Base-by-base conservation (phyloP, 768 basidiomycete species). In the Lentinula guzmanii region DNA sequence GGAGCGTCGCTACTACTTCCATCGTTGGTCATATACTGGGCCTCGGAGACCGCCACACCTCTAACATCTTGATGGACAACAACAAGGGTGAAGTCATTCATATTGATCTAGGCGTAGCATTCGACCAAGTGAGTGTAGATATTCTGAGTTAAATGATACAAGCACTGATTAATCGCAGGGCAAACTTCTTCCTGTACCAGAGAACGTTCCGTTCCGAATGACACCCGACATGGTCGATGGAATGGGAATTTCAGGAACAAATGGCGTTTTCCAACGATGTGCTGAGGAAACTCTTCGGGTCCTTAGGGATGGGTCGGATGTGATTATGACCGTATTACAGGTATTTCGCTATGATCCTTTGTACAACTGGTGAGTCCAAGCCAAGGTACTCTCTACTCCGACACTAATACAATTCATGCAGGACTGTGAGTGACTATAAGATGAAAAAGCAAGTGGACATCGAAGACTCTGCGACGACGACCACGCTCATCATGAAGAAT, bases 291-390 rank as follows among this genome's bases (percentile, higher is more conserved):
- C 95, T 0, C 74, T 99, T 6, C 86, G 95, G 11, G 96, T 99
- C 4, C 77, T 98, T 37, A 84, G 95, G 10, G 87, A 90, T 42
- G 84, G 87, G 9, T 91, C 92, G 0, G 90, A 87, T 37, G 85
- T 96, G 50, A 88, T 99, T 68, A 85, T 95, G 82, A 98, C 95
- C 0, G 90, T 99, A 3, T 79, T 99, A 41, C 95, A 97, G 68
- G 96, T 98, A 13, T 97, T 98, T 84, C 93, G 91, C 71, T 86
- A 96, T 69, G 96, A 99, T 71, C 96, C 97, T 5, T 80, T 99
- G 18, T 91, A 98, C 67, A 88, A 86, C 34, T 98, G 96, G 95
- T 93, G 53, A 39, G 84, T 28, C n/a, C 37, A 16, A 34, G 28
- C 15, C n/a, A 34, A 41, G 11, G 7, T 41, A 39, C 2, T 15